phyloP scores from a whole-genome alignment of 306 rosid genomes.

The Trifolium fragiferum region DNA sequence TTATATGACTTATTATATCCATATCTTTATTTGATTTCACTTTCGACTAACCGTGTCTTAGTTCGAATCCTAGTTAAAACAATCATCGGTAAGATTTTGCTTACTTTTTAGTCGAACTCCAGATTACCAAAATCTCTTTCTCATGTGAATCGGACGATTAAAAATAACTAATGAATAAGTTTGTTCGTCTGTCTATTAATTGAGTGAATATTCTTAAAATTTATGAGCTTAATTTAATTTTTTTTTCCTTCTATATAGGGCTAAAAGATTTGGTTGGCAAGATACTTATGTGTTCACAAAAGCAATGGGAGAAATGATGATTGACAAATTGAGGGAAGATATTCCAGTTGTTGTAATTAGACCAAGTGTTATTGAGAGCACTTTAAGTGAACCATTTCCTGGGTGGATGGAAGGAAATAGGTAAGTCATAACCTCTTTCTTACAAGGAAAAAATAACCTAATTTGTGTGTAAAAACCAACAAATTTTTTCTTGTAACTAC shows the following conservation, averaged over 20 bases:
- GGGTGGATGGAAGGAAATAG: constrained; percentile 99
- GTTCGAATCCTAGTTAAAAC: neutral
- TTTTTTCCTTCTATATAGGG: constrained; percentile 55
- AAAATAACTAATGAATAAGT: neutral
- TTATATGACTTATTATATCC: no score
- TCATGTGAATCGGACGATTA: neutral
- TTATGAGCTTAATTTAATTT: constrained; percentile 24
- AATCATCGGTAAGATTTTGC: neutral
- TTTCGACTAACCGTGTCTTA: neutral
- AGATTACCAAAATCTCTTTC: neutral
- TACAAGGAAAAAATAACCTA: neutral
- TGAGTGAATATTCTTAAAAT: constrained; percentile 4
- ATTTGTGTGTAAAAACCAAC: constrained; percentile 41
- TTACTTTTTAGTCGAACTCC: neutral
- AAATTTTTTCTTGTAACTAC: constrained; percentile 7
- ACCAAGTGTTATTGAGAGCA: constrained; percentile 97
- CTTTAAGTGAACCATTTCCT: constrained; percentile 86
- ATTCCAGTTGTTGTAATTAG: constrained; percentile 81
- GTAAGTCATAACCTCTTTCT: constrained; percentile 41
- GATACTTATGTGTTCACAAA: constrained; percentile 96
- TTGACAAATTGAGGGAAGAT: constrained; percentile 79
- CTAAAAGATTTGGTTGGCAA: constrained; percentile 87
- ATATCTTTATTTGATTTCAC: neutral
- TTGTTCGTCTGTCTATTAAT: neutral
- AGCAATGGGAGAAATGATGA: constrained; percentile 99